phyloP scores from a whole-genome alignment of 495 filamentous ascomycete genomes.

The Hypoxylon trugodes region DNA sequence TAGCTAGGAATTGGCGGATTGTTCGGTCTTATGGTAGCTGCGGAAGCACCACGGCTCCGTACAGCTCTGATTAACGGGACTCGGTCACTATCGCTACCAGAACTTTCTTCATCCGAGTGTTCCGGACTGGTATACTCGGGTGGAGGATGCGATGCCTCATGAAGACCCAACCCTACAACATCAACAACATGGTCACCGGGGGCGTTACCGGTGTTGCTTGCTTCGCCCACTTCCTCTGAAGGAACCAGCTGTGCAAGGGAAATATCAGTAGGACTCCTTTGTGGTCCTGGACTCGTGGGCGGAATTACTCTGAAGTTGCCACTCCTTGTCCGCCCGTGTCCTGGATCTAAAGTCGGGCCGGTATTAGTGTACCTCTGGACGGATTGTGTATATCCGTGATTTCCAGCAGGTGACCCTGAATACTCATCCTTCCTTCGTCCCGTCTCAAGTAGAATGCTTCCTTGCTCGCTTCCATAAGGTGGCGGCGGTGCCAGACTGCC shows the following conservation, averaged over 20 bases:
- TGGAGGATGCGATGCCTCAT: constrained; percentile 58
- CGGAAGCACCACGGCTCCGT: constrained; percentile 53
- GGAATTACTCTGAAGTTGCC: constrained; percentile 69
- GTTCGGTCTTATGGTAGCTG: constrained; percentile 50
- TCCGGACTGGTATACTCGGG: constrained; percentile 80
- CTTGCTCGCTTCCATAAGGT: constrained; percentile 95
- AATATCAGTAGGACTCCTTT: constrained; percentile 94
- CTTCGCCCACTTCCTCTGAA: constrained; percentile 79
- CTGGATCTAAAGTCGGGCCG: constrained; percentile 46
- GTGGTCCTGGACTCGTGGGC: constrained; percentile 87
- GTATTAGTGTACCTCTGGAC: constrained; percentile 49
- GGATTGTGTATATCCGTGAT: constrained; percentile 56
- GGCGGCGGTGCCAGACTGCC: constrained; percentile 94
- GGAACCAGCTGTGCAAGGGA: constrained; percentile 81
- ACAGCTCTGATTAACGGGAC: constrained; percentile 49
- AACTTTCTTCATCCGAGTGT: constrained; percentile 59
- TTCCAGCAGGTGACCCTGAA: constrained; percentile 64
- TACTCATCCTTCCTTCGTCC: constrained; percentile 70
- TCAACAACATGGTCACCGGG: constrained; percentile 48
- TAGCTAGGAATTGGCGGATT: constrained; percentile 72
- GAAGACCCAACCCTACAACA: constrained; percentile 47
- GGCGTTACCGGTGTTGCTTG: constrained; percentile 62
- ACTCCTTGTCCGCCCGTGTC: constrained; percentile 64
- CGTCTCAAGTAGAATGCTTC: constrained; percentile 91
- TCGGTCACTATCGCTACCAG: constrained; percentile 59